Conservation (phyloP, 1,284 basidiomycete species). For the Leccinum fuscescens region DNA sequence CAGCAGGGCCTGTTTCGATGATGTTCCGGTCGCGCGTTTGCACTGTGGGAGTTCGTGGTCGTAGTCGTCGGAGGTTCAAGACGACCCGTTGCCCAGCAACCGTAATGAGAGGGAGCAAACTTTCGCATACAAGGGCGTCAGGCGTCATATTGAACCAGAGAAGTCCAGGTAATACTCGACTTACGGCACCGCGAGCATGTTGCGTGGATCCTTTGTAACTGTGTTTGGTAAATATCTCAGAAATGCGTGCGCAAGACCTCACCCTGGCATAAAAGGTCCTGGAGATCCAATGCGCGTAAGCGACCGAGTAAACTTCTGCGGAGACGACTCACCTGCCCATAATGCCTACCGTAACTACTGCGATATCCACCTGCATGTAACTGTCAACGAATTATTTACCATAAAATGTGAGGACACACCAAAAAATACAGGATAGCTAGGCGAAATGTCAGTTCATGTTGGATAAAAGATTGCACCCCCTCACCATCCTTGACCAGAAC, state of each 20-base stretch:
- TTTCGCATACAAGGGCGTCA: background rate
- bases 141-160: background rate
- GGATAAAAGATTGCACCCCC: background rate
- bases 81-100: constrained; percentile 8
- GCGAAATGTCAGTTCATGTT: background rate
- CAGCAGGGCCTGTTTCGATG: background rate
- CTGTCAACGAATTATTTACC: background rate
- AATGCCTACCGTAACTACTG: background rate
- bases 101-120: constrained; percentile 1
- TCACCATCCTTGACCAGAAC: constrained; percentile 1
- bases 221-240: background rate
- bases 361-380: background rate
- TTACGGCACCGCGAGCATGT: background rate
- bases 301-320: background rate
- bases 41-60: background rate
- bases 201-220: background rate
- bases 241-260: background rate
- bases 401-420: background rate
- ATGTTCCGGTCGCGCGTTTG: background rate
- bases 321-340: background rate
- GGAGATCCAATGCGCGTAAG: background rate
- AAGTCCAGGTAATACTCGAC: background rate
- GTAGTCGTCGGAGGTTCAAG: constrained; percentile 8
- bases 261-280: background rate
- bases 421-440: constrained; percentile 1